Evolutionary conservation across 1,284 basidiomycete genomes (phyloP).

Genomic region (Malassezia vespertilionis): DNA sequence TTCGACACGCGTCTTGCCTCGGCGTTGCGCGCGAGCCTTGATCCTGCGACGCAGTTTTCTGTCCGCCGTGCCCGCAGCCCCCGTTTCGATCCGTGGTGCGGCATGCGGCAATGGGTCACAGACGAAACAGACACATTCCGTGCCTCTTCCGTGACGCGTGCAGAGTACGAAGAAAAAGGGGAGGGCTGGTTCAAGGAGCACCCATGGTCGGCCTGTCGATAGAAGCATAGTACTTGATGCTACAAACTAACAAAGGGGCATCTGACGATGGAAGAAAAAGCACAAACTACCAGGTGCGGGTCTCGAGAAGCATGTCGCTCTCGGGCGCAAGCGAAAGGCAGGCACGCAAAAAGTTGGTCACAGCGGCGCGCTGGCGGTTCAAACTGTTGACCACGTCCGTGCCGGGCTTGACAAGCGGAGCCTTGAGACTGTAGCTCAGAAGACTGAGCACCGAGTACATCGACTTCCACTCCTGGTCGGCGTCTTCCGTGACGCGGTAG

Average conservation of each 20-base stretch:
- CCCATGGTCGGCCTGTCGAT: constrained; percentile 15
- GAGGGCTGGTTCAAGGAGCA: constrained; percentile 59
- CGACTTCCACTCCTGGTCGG: constrained; percentile 30
- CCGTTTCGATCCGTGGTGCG: constrained; percentile 72
- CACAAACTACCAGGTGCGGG: constrained; percentile 29
- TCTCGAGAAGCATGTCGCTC: constrained; percentile 41
- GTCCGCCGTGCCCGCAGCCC: constrained; percentile 57
- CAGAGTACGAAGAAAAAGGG: constrained; percentile 84
- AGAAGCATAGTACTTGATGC: neutral
- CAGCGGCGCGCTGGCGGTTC: constrained; percentile 82
- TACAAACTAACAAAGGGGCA: neutral
- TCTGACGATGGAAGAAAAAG: constrained; percentile 1
- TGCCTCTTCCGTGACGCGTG: constrained; percentile 57
- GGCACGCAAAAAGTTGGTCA: constrained; percentile 74
- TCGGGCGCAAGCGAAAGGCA: constrained; percentile 42
- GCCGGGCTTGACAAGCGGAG: constrained; percentile 89
- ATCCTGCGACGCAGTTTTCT: constrained; percentile 21
- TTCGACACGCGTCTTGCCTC: constrained; percentile 56
- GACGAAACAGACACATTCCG: constrained; percentile 24
- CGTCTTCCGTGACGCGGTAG: constrained; percentile 52
- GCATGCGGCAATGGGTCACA: constrained; percentile 74
- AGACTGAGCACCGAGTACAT: constrained; percentile 45
- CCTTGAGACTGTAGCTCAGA: constrained; percentile 59
- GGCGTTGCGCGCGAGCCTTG: constrained; percentile 38
- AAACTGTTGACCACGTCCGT: constrained; percentile 90